These are phyloP conservation scores for Dipodascus geniculatus DNA, from an alignment of 805 yeast genomes.

Conservation along the genomic window DNA sequence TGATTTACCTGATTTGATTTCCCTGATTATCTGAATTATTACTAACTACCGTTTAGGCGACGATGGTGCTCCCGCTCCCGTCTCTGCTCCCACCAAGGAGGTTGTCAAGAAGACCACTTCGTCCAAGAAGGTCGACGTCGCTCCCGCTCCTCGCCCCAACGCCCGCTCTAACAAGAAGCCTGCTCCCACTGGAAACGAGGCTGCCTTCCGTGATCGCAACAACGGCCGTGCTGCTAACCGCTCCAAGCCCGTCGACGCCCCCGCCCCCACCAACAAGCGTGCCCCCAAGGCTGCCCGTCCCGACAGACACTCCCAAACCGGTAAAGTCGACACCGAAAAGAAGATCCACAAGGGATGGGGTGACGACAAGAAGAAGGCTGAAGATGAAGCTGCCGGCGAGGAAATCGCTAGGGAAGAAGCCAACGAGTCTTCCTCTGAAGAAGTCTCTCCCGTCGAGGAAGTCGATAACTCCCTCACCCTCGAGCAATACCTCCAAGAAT, in stretches of 20 bases:
- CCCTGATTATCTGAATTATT: not conserved
- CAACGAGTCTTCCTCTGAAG: conserved; percentile 28
- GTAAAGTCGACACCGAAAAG: conserved; percentile 76
- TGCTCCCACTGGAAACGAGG: conserved; percentile 70
- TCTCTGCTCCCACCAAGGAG: conserved; percentile 8
- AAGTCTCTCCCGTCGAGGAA: conserved; percentile 31
- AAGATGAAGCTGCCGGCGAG: conserved; percentile 41
- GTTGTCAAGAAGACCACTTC: conserved; percentile 68
- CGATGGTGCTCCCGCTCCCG: conserved; percentile 12
- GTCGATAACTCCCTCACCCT: conserved; percentile 52
- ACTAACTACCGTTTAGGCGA: conserved; percentile 9
- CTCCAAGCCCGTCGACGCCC: conserved; percentile 37
- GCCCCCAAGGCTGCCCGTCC: conserved; percentile 30
- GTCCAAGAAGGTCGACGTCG: conserved; percentile 58
- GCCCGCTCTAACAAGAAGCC: conserved; percentile 36
- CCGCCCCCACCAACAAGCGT: conserved; percentile 41
- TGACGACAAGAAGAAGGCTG: conserved; percentile 60
- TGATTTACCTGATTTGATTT: not conserved
- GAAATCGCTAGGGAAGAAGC: conserved; percentile 29
- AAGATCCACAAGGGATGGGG: conserved; percentile 84
- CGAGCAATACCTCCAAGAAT: conserved; percentile 75
- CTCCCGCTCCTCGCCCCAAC: conserved; percentile 44
- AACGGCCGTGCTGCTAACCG: conserved; percentile 56
- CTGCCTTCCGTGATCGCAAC: conserved; percentile 62
- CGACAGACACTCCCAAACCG: conserved; percentile 83